phyloP scores from a whole-genome alignment of 805 yeast species.

The Yamadazyma olivae region DNA sequence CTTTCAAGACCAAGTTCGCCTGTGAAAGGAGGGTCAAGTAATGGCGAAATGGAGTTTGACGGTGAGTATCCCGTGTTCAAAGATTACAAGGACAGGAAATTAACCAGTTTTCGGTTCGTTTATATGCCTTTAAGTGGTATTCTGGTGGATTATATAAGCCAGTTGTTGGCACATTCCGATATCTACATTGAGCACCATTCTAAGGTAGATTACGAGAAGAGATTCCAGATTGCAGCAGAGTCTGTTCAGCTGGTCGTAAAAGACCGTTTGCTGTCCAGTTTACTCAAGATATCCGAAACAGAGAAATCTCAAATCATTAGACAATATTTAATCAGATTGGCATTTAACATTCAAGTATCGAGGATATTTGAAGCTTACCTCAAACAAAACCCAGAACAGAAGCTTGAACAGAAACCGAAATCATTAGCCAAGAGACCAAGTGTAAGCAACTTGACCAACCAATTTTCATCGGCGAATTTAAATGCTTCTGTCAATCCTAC shows the following conservation, averaged over 20 bases:
- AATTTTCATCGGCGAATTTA: too few relatives aligned
- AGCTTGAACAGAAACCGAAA: not conserved
- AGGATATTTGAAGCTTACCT: constrained; percentile 48
- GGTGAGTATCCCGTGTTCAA: constrained; percentile 17
- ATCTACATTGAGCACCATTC: constrained; percentile 56
- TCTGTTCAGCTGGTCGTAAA: constrained; percentile 8
- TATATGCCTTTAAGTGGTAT: constrained; percentile 17
- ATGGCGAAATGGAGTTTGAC: not conserved
- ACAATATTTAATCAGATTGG: constrained; percentile 48
- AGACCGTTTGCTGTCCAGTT: too few relatives aligned
- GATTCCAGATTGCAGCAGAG: constrained; percentile 39
- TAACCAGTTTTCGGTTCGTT: constrained; percentile 18
- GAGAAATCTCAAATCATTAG: constrained; percentile 22
- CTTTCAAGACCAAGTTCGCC: constrained; percentile 20
- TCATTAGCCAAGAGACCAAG: not conserved
- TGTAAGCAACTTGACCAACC: not conserved
- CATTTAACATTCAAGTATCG: constrained; percentile 63
- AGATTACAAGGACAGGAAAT: constrained; percentile 22
- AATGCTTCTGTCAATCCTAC: not conserved
- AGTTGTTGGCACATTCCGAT: constrained; percentile 41
- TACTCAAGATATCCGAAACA: not conserved
- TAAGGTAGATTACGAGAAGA: constrained; percentile 25
- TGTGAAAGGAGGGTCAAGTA: constrained; percentile 11
- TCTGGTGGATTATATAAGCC: constrained; percentile 8
- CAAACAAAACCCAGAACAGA: constrained; percentile 9